phyloP scores from a whole-genome alignment of 371 early-diverging fungal species.

The Rhizopus arrhizus region DNA sequence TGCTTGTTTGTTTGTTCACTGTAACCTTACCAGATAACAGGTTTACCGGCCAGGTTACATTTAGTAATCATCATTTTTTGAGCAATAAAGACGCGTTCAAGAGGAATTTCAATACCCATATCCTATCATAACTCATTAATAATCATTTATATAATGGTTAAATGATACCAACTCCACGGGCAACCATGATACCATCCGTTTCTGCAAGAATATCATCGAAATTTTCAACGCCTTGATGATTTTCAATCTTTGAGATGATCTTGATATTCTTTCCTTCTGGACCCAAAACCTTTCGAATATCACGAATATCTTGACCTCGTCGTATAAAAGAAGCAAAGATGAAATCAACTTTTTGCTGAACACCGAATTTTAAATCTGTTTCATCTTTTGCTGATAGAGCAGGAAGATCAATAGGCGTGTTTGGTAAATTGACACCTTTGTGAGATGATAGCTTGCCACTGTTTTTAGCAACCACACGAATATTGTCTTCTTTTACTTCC shows the following conservation, averaged over 20 bases:
- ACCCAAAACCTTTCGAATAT: constrained; percentile 80
- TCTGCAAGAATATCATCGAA: constrained; percentile 94
- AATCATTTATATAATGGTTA: constrained; percentile 3
- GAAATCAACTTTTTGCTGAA: constrained; percentile 93
- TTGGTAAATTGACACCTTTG: constrained; percentile 93
- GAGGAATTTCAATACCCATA: constrained; percentile 96
- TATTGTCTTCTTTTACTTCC: constrained; percentile 56
- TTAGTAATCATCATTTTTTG: constrained; percentile 97
- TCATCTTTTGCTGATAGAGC: constrained; percentile 95
- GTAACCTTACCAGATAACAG: constrained; percentile 80
- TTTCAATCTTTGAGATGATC: constrained; percentile 97
- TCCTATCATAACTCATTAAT: constrained; percentile 50
- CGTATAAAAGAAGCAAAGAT: constrained; percentile 98
- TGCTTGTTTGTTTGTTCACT: background rate
- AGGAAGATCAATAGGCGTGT: constrained; percentile 85
- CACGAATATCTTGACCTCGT: constrained; percentile 83
- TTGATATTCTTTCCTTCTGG: constrained; percentile 83
- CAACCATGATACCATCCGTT: constrained; percentile 99
- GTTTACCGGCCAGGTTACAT: constrained; percentile 94
- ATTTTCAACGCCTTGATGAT: constrained; percentile 93
- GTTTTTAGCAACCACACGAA: constrained; percentile 77
- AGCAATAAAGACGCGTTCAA: constrained; percentile 88
- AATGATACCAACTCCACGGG: constrained; percentile 76
- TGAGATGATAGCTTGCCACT: constrained; percentile 74
- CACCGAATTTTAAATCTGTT: constrained; percentile 87